These are phyloP conservation scores for Pichia sp. DNA, from an alignment of 1,139 yeast genomes.

Conservation along the genomic window DNA sequence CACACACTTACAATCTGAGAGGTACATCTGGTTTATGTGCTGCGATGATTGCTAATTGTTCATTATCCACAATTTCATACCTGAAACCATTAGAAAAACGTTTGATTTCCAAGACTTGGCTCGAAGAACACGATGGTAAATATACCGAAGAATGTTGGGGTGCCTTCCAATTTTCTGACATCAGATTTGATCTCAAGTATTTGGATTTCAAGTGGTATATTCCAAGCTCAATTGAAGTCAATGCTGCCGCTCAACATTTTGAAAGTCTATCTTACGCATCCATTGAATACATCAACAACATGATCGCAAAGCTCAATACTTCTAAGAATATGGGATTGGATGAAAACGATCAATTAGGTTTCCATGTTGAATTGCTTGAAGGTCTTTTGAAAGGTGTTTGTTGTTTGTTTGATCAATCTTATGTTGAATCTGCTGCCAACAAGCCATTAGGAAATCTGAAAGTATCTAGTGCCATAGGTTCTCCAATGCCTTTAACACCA, in stretches of 20 bases:
- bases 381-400: constrained; percentile 74
- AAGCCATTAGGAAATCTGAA: constrained; percentile 13
- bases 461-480: neutral
- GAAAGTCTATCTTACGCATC: constrained; percentile 47
- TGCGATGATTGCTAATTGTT: constrained; percentile 44
- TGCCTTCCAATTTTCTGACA: constrained; percentile 55
- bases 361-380: constrained; percentile 27
- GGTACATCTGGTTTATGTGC: constrained; percentile 50
- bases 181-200: constrained; percentile 43
- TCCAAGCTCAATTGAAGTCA: constrained; percentile 58
- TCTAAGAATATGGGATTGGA: constrained; percentile 26
- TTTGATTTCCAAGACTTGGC: constrained; percentile 44
- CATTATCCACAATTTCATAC: constrained; percentile 63
- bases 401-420: constrained; percentile 68
- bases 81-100: constrained; percentile 56
- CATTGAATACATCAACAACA: constrained; percentile 38
- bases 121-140: constrained; percentile 30
- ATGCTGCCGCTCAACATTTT: constrained; percentile 61
- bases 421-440: constrained; percentile 17
- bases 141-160: constrained; percentile 68
- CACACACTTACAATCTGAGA: constrained; percentile 54
- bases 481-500: constrained; percentile 20
- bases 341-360: constrained; percentile 26
- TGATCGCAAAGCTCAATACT: constrained; percentile 27
- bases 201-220: constrained; percentile 71